Base-by-base conservation (phyloP, 129 eudicot genomes). In the Oenanthe sinensis region DNA sequence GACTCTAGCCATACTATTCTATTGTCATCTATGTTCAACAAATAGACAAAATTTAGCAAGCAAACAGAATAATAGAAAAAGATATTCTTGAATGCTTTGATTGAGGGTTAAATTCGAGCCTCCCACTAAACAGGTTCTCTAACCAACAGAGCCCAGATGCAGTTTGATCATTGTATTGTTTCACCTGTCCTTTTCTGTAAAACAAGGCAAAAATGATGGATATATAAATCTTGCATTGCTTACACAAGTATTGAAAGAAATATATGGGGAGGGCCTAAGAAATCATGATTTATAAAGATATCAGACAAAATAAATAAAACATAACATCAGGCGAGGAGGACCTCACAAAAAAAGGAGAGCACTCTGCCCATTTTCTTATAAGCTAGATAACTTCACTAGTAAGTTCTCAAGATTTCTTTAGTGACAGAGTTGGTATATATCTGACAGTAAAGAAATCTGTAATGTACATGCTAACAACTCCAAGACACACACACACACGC, bases 41-140 rank as follows among this genome's bases (percentile, higher is more conserved):
- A 12, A 12, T 67, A 30, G 22, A 20, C 16, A 65, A 65, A 13
- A 0, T 0, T 28, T 65, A 65, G 17, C 16, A 65, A 65, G 40
- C 19, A 65, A 65, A 10, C 16, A 65, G 20, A 24, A 26, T 28
- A 58, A 22, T 55, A 8, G 30, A 50, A 1, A 50, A 17, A 17
- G 65, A n/a, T 13, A n/a, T n/a, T 28, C 65, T 58, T 58, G 68
- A 3, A 65, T 71, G 76, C 76, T 42, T 71, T 71, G 33, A 71
- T 88, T 92, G 97, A 92, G 93, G 90, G 91, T 90, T 82, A 92
- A 86, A 88, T 91, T 90, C 89, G 88, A 90, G 90, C 97, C 96
- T 90, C 96, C 90, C 93, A 86, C 89, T 85, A 91, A 83, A 87
- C 85, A 83, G 87, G 89, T 82, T 84, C 83, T n/a, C n/a, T n/a